Percentiles rank a stretch among this genome's conserved stretches.
Evolutionary conservation across 768 basidiomycete species (phyloP).

Genomic region (Multifurca ochricompacta): DNA sequence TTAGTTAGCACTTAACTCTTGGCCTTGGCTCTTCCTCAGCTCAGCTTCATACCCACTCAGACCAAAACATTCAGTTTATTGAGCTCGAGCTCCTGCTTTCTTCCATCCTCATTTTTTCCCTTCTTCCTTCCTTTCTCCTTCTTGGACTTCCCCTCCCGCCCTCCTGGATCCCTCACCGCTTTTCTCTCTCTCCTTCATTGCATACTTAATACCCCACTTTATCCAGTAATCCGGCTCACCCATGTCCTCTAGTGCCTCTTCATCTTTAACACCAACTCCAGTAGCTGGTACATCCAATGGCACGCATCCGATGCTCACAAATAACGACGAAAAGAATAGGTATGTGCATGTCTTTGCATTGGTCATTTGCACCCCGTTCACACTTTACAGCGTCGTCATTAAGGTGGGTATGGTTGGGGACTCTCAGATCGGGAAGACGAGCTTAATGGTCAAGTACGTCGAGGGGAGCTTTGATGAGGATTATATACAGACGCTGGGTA

Average conservation of each 20-base stretch:
- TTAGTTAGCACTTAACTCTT: too few relatives aligned
- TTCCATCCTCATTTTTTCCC: conserved; percentile 1
- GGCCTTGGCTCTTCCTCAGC: background rate
- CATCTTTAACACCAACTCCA: conserved; percentile 39
- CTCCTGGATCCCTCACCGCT: conserved; percentile 2
- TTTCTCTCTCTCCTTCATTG: conserved; percentile 5
- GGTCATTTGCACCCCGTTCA: background rate
- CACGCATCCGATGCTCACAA: conserved; percentile 46
- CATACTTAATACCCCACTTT: conserved; percentile 11
- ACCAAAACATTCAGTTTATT: background rate
- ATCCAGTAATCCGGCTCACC: conserved; percentile 14
- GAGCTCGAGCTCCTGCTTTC: background rate
- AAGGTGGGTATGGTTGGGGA: conserved; percentile 99
- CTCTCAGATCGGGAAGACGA: conserved; percentile 98
- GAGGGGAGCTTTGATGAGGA: conserved; percentile 99
- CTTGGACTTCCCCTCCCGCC: background rate
- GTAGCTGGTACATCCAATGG: conserved; percentile 42
- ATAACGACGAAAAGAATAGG: conserved; percentile 74
- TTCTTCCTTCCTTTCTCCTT: conserved; percentile 5
- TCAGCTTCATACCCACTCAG: background rate
- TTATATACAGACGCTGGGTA: conserved; percentile 98
- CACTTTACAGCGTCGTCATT: conserved; percentile 69
- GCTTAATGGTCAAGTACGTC: conserved; percentile 99
- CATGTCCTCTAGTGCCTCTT: conserved; percentile 30
- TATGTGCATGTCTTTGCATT: conserved; percentile 22